These are phyloP conservation scores for Teunomyces kruisii DNA, from an alignment of 805 yeast genomes.

Conservation along the genomic window DNA sequence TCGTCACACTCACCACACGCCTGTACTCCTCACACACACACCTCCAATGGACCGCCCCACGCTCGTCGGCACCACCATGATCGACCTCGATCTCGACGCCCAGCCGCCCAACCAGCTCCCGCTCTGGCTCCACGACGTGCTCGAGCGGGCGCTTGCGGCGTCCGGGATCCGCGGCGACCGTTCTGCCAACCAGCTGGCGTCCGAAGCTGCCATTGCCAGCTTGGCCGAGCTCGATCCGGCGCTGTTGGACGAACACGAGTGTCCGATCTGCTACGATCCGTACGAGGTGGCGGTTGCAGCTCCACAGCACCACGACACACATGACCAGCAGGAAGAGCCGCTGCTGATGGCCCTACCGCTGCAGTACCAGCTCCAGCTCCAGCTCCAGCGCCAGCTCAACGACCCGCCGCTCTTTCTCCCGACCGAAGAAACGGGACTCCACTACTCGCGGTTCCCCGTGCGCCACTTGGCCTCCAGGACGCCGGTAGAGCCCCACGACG, in stretches of 20 bases:
- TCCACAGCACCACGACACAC: too few species aligned
- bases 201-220: constrained; percentile 39
- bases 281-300: constrained; percentile 16
- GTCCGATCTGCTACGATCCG: constrained; percentile 43
- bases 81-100: constrained; percentile 17
- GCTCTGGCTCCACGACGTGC: constrained; percentile 31
- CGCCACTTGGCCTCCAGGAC: constrained; percentile 21
- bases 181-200: constrained; percentile 24
- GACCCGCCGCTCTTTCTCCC: constrained; percentile 38
- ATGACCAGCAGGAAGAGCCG: too few species aligned
- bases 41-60: constrained; percentile 1
- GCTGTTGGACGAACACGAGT: constrained; percentile 20
- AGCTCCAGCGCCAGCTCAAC: constrained; percentile 15
- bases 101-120: constrained; percentile 21
- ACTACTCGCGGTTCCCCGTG: constrained; percentile 28
- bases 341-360: too few species aligned
- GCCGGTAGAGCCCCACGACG: constrained; percentile 19
- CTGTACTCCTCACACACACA: neutral
- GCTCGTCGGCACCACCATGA: constrained; percentile 9
- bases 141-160: constrained; percentile 35
- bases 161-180: constrained; percentile 24
- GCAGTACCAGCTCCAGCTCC: neutral
- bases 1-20: too few species aligned
- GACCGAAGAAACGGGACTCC: constrained; percentile 22
- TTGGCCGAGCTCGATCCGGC: constrained; percentile 22